Percentiles rank a stretch among this genome's conserved stretches.
These are phyloP conservation scores for Diutina sp. DNA, from an alignment of 1,139 yeast genomes.

Conservation along the genomic window DNA sequence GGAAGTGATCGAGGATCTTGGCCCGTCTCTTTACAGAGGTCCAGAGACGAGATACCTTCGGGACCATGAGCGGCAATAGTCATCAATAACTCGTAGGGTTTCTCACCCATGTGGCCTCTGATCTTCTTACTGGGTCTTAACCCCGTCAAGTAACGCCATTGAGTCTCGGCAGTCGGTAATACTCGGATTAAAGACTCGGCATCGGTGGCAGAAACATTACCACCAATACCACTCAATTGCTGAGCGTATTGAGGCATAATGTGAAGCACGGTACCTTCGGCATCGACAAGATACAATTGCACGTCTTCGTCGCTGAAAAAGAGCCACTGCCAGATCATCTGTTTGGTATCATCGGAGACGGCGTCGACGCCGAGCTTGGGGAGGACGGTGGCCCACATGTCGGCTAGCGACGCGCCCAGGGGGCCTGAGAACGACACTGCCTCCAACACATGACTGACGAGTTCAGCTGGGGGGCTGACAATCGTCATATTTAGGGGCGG, in stretches of 20 bases:
- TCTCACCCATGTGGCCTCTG: background rate
- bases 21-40: background rate
- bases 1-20: constrained; percentile 2
- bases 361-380: background rate
- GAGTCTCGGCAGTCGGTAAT: background rate
- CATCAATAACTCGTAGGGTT: background rate
- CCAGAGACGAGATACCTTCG: background rate
- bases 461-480: background rate
- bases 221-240: background rate
- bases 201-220: background rate
- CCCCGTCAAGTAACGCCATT: background rate
- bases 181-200: background rate
- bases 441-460: background rate
- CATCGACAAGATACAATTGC: background rate
- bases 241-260: background rate
- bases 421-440: background rate
- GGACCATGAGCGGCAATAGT: background rate
- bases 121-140: background rate
- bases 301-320: background rate
- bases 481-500: background rate
- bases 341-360: background rate
- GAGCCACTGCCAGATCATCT: constrained; percentile 2
- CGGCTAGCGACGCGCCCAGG: background rate
- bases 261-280: background rate
- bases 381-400: background rate